phyloP scores from a whole-genome alignment of 2,329 filamentous ascomycete genomes.

The Pyricularia sp. region DNA sequence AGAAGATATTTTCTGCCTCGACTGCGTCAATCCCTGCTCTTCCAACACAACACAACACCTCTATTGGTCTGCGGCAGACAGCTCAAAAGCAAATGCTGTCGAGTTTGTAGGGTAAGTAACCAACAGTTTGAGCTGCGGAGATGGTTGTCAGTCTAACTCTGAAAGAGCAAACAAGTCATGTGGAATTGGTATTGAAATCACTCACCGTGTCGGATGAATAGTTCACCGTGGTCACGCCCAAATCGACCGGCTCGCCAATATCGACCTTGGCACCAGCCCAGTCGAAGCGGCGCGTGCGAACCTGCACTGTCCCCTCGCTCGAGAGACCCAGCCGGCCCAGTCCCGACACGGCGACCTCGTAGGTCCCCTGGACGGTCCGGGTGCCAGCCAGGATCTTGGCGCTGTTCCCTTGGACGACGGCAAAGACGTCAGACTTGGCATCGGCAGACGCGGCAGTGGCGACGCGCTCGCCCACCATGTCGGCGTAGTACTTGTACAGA shows the following conservation, averaged over 20 bases:
- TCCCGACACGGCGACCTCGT: background rate
- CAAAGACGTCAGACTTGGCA: constrained; percentile 4
- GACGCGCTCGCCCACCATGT: constrained; percentile 5
- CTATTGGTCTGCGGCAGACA: background rate
- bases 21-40: too few relatives aligned
- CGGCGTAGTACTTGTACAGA: constrained; percentile 6
- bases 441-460: constrained; percentile 3
- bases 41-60: too few relatives aligned
- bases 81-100: background rate
- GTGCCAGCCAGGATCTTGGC: background rate
- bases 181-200: too few relatives aligned
- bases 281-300: background rate
- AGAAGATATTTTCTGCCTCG: too few relatives aligned
- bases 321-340: background rate
- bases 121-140: background rate
- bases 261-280: background rate
- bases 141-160: background rate
- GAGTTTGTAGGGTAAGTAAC: background rate
- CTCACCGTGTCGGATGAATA: background rate
- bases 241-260: background rate
- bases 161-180: too few relatives aligned
- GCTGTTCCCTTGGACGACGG: background rate
- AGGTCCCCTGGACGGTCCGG: background rate
- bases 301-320: background rate
- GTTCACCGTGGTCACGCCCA: background rate